A percentile compares a stretch with the other conserved stretches of the same genome.
phyloP scores from a whole-genome alignment of 2,329 filamentous ascomycete genomes.

The Myriosclerotinia scirpicola region DNA sequence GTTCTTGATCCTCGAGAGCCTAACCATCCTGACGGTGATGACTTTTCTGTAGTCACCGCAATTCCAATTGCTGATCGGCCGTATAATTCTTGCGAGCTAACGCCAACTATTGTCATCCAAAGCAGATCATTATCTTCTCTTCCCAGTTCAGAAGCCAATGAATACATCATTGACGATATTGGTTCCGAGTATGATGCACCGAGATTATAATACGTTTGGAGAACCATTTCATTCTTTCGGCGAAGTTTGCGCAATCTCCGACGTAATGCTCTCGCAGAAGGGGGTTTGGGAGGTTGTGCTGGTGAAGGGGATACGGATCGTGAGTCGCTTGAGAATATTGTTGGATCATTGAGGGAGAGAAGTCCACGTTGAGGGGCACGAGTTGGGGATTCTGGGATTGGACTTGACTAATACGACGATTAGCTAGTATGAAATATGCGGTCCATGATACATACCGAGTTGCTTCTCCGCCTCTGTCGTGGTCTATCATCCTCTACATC shows the following conservation, averaged over 20 bases:
- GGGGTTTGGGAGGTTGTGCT: conserved; percentile 58
- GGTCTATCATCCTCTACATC: conserved; percentile 70
- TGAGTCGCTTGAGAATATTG: conserved; percentile 46
- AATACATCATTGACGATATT: conserved; percentile 91
- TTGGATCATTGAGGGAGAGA: conserved; percentile 52
- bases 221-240: conserved; percentile 70
- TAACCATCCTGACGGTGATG: conserved; percentile 69
- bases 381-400: conserved; percentile 64
- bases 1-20: conserved; percentile 80
- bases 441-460: conserved; percentile 62
- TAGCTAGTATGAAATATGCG: conserved; percentile 29
- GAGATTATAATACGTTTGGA: conserved; percentile 80
- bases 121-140: conserved; percentile 95
- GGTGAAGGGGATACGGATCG: conserved; percentile 51
- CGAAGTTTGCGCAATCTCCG: conserved; percentile 73
- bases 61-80: conserved; percentile 81
- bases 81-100: conserved; percentile 90
- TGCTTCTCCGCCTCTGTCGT: conserved; percentile 78
- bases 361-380: conserved; percentile 62
- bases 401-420: conserved; percentile 51
- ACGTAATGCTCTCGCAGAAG: conserved; percentile 71
- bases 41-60: conserved; percentile 59
- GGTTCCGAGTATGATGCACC: conserved; percentile 94
- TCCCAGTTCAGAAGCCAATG: conserved; percentile 88
- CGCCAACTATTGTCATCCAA: conserved; percentile 92